phyloP scores from a whole-genome alignment of 2,329 filamentous ascomycete species.

The Fonsecaea erecta region DNA sequence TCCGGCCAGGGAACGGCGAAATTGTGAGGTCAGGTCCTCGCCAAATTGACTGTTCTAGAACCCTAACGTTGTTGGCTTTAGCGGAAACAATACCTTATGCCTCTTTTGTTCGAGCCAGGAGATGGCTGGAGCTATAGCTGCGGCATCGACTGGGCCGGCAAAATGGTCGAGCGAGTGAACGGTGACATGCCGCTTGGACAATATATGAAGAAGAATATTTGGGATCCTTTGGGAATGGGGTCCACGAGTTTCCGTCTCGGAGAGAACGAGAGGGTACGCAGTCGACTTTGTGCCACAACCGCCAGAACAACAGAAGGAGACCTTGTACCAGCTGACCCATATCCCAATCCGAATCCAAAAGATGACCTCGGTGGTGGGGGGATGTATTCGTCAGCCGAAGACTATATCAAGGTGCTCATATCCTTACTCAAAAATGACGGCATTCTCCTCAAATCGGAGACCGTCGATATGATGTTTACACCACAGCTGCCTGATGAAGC shows the following conservation, averaged over 20 bases:
- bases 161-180: conserved; percentile 53
- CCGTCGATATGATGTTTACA: conserved; percentile 34
- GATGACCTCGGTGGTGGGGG: conserved; percentile 56
- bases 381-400: conserved; percentile 42
- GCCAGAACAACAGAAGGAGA: conserved; percentile 48
- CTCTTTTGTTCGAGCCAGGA: conserved; percentile 52
- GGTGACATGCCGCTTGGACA: conserved; percentile 48
- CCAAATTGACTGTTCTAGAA: not conserved
- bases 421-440: conserved; percentile 42
- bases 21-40: conserved; percentile 9
- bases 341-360: conserved; percentile 44
- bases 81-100: conserved; percentile 10
- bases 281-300: conserved; percentile 41
- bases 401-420: conserved; percentile 42
- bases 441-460: conserved; percentile 39
- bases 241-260: conserved; percentile 24
- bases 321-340: conserved; percentile 44
- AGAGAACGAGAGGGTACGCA: conserved; percentile 19
- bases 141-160: conserved; percentile 59
- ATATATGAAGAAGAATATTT: conserved; percentile 53
- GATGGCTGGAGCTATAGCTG: conserved; percentile 57
- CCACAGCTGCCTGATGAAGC: conserved; percentile 25
- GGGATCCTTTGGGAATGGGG: conserved; percentile 52
- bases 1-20: not conserved
- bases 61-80: not conserved